These are phyloP conservation scores for Manihot esculenta DNA, from an alignment of 441 rosid genomes.

Conservation along the genomic window DNA sequence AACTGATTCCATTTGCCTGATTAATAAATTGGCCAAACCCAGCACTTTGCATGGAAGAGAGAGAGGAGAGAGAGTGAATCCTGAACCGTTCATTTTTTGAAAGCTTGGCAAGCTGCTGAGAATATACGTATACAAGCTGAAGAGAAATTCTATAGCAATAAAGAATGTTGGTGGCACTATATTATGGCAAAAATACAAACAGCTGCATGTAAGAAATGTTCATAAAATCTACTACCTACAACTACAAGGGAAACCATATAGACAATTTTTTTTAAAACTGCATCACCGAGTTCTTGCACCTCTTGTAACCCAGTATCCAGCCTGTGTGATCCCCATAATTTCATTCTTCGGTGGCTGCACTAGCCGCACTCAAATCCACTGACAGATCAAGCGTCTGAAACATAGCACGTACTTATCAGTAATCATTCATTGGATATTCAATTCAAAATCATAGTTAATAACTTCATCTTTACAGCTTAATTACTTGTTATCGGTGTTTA, in stretches of 20 bases:
- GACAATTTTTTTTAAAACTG: too few relatives aligned
- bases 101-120: too few relatives aligned
- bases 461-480: neutral
- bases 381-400: constrained; percentile 5
- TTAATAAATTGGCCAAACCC: too few relatives aligned
- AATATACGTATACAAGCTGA: neutral
- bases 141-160: neutral
- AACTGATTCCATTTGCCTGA: too few relatives aligned
- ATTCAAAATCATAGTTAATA: too few relatives aligned
- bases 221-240: neutral
- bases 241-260: neutral
- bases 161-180: neutral
- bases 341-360: neutral
- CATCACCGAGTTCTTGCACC: neutral
- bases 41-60: too few relatives aligned
- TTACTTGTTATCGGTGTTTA: too few relatives aligned
- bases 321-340: neutral
- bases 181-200: neutral
- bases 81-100: too few relatives aligned
- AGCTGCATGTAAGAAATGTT: too few relatives aligned
- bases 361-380: constrained; percentile 11
- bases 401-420: neutral
- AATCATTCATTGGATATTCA: neutral
- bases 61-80: too few relatives aligned
- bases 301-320: neutral